Conservation (phyloP, 495 filamentous ascomycete genomes). For the Viridothelium virens region DNA sequence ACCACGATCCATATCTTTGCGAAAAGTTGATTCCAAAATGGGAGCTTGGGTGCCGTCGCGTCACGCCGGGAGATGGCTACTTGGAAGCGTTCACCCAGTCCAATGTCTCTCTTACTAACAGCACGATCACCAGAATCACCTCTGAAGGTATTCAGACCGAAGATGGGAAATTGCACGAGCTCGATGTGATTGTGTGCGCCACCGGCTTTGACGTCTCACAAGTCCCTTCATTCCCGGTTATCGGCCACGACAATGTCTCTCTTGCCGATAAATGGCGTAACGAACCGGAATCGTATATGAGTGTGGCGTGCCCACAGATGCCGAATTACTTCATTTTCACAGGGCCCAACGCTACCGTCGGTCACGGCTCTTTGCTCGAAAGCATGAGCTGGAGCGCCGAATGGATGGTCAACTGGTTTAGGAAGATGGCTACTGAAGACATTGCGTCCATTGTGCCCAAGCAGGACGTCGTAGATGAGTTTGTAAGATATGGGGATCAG, state of each 20-base stretch:
- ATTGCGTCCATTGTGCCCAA: conserved; percentile 17
- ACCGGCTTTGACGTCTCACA: conserved; percentile 24
- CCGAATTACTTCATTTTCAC: conserved; percentile 26
- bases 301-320: conserved; percentile 25
- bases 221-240: conserved; percentile 28
- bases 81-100: conserved; percentile 35
- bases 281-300: conserved; percentile 28
- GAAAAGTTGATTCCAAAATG: conserved; percentile 31
- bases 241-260: conserved; percentile 26
- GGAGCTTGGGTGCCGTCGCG: conserved; percentile 29
- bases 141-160: conserved; percentile 40
- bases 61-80: conserved; percentile 30
- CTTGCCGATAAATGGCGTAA: conserved; percentile 30
- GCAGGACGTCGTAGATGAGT: conserved; percentile 25
- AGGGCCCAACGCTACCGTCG: conserved; percentile 23
- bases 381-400: conserved; percentile 21
- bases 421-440: conserved; percentile 24
- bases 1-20: conserved; percentile 32
- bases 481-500: conserved; percentile 24
- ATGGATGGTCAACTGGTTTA: conserved; percentile 22
- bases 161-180: conserved; percentile 36
- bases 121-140: conserved; percentile 30
- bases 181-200: conserved; percentile 22
- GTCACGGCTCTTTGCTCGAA: conserved; percentile 21
- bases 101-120: conserved; percentile 30